A percentile compares a stretch with the other conserved stretches of the same genome.
Conservation (phyloP, 495 filamentous ascomycete genomes). For the Penicillium diatomitis region DNA sequence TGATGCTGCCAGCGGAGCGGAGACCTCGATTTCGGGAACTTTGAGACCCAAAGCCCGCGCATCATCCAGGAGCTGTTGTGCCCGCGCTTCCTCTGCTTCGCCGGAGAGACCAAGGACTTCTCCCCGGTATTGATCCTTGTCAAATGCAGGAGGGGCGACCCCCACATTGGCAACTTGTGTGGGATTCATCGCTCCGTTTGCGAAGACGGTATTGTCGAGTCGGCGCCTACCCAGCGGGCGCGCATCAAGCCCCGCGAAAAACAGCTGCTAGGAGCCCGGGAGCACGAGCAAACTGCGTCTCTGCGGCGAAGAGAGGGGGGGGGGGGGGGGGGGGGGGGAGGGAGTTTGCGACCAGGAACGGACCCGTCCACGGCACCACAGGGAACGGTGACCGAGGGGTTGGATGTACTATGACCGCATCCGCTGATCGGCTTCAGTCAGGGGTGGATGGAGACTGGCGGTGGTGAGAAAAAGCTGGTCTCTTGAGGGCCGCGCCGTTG, state of each 20-base stretch:
- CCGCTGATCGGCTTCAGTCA: constrained; percentile 11
- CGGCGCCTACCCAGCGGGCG: constrained; percentile 19
- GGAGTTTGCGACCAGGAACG: background rate
- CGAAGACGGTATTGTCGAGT: constrained; percentile 1
- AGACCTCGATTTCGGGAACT: constrained; percentile 27
- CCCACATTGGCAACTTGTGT: background rate
- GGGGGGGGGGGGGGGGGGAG: too few relatives aligned
- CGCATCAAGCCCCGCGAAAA: constrained; percentile 4
- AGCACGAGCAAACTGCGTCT: too few relatives aligned
- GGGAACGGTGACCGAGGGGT: constrained; percentile 30
- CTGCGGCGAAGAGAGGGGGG: too few relatives aligned
- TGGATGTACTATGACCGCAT: constrained; percentile 26
- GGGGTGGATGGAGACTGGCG: background rate
- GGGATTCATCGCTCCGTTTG: constrained; percentile 13
- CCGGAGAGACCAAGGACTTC: constrained; percentile 31
- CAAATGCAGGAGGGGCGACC: constrained; percentile 6
- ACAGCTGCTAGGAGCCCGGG: too few relatives aligned
- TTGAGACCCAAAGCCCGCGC: constrained; percentile 32
- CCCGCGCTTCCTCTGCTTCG: constrained; percentile 27
- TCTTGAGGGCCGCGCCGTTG: background rate
- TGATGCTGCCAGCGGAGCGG: constrained; percentile 33
- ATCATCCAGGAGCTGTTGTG: constrained; percentile 31
- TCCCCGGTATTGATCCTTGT: constrained; percentile 31
- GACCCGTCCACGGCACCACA: constrained; percentile 31
- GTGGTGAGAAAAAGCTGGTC: background rate